Percentiles rank a stretch among this genome's conserved stretches.
Conservation (phyloP, 805 yeast species). For the Wickerhamiella vanderwaltii region DNA sequence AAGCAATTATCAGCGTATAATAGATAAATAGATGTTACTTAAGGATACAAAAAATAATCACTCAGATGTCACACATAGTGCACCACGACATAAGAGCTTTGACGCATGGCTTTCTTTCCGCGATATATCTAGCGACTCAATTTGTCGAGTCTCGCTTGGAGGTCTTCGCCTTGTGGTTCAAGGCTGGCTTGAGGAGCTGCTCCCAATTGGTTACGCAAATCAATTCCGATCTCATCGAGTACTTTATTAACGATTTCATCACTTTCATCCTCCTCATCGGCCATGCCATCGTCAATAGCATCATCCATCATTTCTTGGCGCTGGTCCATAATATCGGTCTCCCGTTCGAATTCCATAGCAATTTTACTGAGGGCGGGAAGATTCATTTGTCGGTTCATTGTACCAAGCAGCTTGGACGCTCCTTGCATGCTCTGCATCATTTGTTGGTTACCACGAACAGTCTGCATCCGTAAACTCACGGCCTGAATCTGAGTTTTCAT, state of each 20-base stretch:
- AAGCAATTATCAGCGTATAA: background rate
- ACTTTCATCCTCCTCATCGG: slow-evolving; percentile 73
- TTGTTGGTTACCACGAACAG: slow-evolving; percentile 86
- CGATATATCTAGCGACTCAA: slow-evolving; percentile 63
- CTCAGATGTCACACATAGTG: too few species aligned
- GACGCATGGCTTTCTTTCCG: too few species aligned
- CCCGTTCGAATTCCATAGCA: slow-evolving; percentile 89
- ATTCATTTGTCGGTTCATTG: slow-evolving; percentile 86
- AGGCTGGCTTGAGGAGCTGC: slow-evolving; percentile 37
- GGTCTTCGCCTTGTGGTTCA: slow-evolving; percentile 54
- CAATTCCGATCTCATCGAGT: slow-evolving; percentile 91
- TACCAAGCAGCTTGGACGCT: slow-evolving; percentile 71
- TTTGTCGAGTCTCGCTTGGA: slow-evolving; percentile 80
- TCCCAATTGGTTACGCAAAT: slow-evolving; percentile 42
- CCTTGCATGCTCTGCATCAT: slow-evolving; percentile 93
- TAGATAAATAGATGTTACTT: too few species aligned
- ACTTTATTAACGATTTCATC: slow-evolving; percentile 88
- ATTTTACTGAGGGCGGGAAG: slow-evolving; percentile 78
- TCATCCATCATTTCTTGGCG: slow-evolving; percentile 98
- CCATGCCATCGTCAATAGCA: slow-evolving; percentile 94
- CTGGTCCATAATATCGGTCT: slow-evolving; percentile 95
- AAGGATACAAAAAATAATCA: too few species aligned
- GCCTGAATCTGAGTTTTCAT: slow-evolving; percentile 97
- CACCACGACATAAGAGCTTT: too few species aligned
- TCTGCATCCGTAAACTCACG: slow-evolving; percentile 77